A percentile compares a stretch with the other conserved stretches of the same genome.
Evolutionary conservation across 495 filamentous ascomycete genomes (phyloP).

Genomic region (Aspergillus coremiiformis): DNA sequence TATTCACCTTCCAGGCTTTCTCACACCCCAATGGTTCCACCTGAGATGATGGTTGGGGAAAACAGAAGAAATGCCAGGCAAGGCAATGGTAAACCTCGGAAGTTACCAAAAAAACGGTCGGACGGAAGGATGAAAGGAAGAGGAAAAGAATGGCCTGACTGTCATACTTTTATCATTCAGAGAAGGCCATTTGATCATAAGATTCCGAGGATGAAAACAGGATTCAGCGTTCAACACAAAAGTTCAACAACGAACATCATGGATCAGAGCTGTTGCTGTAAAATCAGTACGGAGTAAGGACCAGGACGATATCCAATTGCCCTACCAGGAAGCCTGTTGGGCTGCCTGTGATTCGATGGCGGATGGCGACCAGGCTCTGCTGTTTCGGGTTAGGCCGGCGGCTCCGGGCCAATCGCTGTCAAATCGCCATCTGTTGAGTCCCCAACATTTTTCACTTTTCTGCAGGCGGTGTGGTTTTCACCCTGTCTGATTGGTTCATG

Average conservation of each 20-base stretch:
- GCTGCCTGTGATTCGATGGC: slow-evolving; percentile 13
- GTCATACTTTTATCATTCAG: neutral
- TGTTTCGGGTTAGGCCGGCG: slow-evolving; percentile 3
- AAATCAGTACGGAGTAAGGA: too few relatives aligned
- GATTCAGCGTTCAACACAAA: neutral
- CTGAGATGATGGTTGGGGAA: slow-evolving; percentile 20
- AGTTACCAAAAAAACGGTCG: too few relatives aligned
- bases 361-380: slow-evolving; percentile 5
- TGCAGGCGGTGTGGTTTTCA: slow-evolving; percentile 7
- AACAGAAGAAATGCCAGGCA: slow-evolving; percentile 9
- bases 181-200: neutral
- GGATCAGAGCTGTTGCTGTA: neutral
- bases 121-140: slow-evolving; percentile 3
- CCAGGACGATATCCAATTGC: neutral
- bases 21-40: slow-evolving; percentile 14
- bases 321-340: slow-evolving; percentile 23
- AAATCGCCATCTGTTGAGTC: slow-evolving; percentile 16
- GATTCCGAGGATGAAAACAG: neutral
- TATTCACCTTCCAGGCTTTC: too few relatives aligned
- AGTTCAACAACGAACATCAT: neutral
- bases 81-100: slow-evolving; percentile 1
- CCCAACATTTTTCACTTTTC: slow-evolving; percentile 21
- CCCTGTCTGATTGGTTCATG: neutral
- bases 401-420: slow-evolving; percentile 6
- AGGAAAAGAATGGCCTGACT: slow-evolving; percentile 10